These are phyloP conservation scores for Fusarium sp. DNA, from an alignment of 2,329 filamentous ascomycete species.

Conservation along the genomic window DNA sequence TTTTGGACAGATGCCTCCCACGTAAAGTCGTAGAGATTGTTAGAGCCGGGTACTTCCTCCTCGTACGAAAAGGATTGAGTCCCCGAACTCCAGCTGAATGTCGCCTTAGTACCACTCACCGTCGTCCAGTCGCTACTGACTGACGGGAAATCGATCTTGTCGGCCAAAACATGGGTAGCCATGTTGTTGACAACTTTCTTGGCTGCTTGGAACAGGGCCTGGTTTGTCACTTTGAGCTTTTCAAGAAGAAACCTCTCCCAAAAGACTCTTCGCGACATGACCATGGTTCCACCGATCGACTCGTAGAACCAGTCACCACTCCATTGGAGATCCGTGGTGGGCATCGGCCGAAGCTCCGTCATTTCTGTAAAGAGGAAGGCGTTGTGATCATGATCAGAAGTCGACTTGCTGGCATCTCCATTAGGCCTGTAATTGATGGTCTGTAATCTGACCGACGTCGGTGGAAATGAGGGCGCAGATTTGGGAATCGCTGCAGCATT, in stretches of 20 bases:
- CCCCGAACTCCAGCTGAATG: too few relatives aligned
- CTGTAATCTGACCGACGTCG: neutral
- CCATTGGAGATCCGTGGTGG: neutral
- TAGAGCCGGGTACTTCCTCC: too few relatives aligned
- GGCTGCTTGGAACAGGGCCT: neutral
- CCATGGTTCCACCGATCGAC: neutral
- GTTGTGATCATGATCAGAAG: neutral
- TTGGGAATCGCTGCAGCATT: neutral
- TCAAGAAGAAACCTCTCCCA: neutral
- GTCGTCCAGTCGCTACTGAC: too few relatives aligned
- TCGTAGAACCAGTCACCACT: neutral
- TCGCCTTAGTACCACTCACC: too few relatives aligned
- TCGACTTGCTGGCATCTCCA: neutral
- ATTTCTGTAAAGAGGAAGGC: slow-evolving; percentile 5
- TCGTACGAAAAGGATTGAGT: too few relatives aligned
- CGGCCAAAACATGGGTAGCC: too few relatives aligned
- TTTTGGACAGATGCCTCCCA: too few relatives aligned
- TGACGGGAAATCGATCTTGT: too few relatives aligned
- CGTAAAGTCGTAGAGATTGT: too few relatives aligned
- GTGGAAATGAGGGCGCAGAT: neutral
- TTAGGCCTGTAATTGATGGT: neutral
- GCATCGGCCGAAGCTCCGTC: neutral
- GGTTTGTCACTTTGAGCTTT: neutral
- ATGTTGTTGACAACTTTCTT: neutral
- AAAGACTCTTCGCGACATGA: neutral